Evolutionary conservation across 345 rosid genomes (phyloP), one percentile per base, ranked within the genome.

Genomic region (Durio zibethinus): DNA sequence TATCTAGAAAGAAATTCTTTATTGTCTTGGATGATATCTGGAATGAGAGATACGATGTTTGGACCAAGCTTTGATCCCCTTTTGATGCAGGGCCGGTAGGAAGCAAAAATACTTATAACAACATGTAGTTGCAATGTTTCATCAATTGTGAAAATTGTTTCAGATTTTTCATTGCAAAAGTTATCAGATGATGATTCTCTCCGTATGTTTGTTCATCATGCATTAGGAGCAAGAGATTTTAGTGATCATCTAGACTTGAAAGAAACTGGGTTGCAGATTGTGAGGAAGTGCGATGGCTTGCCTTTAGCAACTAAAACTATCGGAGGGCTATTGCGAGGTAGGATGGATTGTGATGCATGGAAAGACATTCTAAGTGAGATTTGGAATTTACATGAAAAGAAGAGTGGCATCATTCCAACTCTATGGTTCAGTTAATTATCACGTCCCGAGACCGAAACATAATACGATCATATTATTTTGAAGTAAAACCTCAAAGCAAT

Each of bases 31-130:
- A 16, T 40, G 72, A 66, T n/a, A 23, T 73, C 64, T 78, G 84
- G 84, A 75, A 71, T 23, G 72, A 78, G 0, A 20, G n/a, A 31
- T 33, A 6, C 38, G 12, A 14, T 6, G 68, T 65, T 10, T 42
- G 23, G 14, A 1, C 1, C 0, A 16, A 73, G 9, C 72, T 83
- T 8, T 40, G 0, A 16, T 11, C 29, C 3, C 43, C 57, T 11
- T 59, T 80, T 45, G 16, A 0, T 15, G 59, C 5, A 1, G 79
- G 81, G 1, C 47, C 69, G 2, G 10, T 3, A 1, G 83, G 78
- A 29, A 83, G 86, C 43, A 80, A 74, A n/a, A 63, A 75, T 83
- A 57, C n/a, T 83, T 21, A 70, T 78, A 1, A 74, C 83, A 1
- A 74, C 83, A 0, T 79, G 74, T 1, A 21, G 11, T 10, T 12